Percentiles rank a stretch among this genome's conserved stretches.
Conservation (phyloP, 768 basidiomycete genomes). For the Pholiota molesta region DNA sequence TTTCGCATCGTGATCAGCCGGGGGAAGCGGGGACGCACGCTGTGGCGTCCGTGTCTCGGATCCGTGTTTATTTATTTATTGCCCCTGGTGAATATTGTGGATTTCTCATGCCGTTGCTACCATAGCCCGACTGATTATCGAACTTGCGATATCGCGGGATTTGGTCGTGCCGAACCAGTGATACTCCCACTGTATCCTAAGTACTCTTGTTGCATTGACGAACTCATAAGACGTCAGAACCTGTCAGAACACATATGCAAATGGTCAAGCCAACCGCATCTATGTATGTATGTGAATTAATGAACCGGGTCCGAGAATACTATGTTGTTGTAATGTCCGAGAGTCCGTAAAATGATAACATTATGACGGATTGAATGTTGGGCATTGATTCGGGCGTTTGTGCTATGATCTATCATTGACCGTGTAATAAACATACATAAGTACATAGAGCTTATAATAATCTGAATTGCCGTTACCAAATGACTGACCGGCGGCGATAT, state of each 20-base stretch:
- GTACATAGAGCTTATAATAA: too few species aligned
- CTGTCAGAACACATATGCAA: not conserved
- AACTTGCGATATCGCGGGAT: not conserved
- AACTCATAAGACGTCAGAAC: not conserved
- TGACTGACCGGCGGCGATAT: too few species aligned
- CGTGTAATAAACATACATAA: too few species aligned
- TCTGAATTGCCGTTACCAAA: too few species aligned
- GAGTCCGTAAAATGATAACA: not conserved
- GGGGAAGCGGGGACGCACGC: not conserved
- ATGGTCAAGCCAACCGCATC: not conserved
- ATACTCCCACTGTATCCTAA: not conserved
- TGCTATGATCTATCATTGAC: too few species aligned
- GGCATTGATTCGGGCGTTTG: too few species aligned
- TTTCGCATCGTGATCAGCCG: not conserved
- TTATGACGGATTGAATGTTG: too few species aligned
- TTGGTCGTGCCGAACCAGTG: not conserved
- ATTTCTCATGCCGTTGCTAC: slow-evolving; percentile 2
- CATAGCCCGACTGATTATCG: not conserved
- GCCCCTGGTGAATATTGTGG: not conserved
- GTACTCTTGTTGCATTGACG: not conserved
- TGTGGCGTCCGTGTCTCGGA: not conserved
- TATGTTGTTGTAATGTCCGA: not conserved
- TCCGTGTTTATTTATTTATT: not conserved
- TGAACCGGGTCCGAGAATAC: not conserved
- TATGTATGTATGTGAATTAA: not conserved